Evolutionary conservation across 495 filamentous ascomycete species (phyloP).

Genomic region (Extremus antarcticus): DNA sequence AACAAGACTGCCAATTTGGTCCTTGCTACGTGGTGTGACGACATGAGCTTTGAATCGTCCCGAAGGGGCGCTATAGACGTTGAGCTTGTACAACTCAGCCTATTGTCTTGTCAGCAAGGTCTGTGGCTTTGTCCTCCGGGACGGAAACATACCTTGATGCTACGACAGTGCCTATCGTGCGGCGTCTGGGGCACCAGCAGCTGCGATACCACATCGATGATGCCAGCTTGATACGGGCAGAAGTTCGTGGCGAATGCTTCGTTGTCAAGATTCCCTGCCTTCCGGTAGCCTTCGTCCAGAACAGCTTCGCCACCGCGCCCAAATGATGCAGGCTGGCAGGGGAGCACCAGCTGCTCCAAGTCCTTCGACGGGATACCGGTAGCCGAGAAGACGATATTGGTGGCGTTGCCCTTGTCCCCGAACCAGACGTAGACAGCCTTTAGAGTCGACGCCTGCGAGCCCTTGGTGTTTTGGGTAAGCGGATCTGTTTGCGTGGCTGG

Average conservation of each 20-base stretch:
- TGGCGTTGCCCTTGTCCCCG: neutral
- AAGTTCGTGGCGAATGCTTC: slow-evolving; percentile 39
- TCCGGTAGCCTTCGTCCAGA: slow-evolving; percentile 40
- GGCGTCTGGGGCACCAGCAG: slow-evolving; percentile 33
- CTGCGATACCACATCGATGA: slow-evolving; percentile 40
- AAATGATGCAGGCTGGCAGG: slow-evolving; percentile 39
- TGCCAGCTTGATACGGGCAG: slow-evolving; percentile 41
- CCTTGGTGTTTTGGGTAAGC: no score
- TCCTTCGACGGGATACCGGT: neutral
- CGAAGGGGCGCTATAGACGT: slow-evolving; percentile 45
- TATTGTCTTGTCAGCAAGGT: neutral
- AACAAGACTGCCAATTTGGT: slow-evolving; percentile 47
- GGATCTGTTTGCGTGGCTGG: no score
- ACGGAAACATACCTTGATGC: slow-evolving; percentile 14
- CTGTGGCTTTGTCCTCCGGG: neutral
- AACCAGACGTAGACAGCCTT: neutral
- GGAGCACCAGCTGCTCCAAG: slow-evolving; percentile 22
- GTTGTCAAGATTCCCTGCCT: slow-evolving; percentile 39
- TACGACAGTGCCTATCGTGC: neutral
- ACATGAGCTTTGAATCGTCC: slow-evolving; percentile 45
- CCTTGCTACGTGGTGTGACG: slow-evolving; percentile 40
- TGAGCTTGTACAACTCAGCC: slow-evolving; percentile 48
- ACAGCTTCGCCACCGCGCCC: slow-evolving; percentile 37
- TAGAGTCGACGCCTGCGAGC: no score
- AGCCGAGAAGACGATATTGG: neutral